These are phyloP conservation scores for Colletotrichum sp. DNA, from an alignment of 2,329 filamentous ascomycete genomes.

Conservation along the genomic window DNA sequence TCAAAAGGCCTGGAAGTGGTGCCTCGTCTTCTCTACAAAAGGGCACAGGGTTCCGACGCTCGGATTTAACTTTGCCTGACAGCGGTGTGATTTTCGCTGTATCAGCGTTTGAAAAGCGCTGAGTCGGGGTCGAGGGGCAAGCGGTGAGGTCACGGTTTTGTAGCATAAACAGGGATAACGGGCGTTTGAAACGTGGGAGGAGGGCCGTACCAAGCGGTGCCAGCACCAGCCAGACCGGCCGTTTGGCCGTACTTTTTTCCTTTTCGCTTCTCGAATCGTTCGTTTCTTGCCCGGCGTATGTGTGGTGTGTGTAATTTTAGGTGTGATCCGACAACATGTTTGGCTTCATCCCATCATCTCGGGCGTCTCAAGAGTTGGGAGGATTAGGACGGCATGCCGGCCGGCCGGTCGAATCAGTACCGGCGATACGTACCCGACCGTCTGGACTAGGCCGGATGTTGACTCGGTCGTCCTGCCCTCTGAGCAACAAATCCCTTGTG, in stretches of 20 bases:
- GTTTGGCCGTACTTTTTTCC: not conserved
- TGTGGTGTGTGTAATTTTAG: not conserved
- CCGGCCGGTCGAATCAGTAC: not conserved
- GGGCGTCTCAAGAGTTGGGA: conserved; percentile 2
- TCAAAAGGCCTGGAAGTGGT: not conserved
- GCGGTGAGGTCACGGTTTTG: not conserved
- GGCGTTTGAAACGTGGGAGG: not conserved
- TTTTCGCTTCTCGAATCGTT: not conserved
- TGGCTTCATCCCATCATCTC: conserved; percentile 1
- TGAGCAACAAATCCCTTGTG: not conserved
- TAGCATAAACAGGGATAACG: not conserved
- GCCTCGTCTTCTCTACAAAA: not conserved
- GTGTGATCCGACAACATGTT: not conserved
- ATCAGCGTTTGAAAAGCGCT: not conserved
- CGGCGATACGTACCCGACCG: not conserved
- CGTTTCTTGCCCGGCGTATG: not conserved
- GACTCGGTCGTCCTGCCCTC: not conserved
- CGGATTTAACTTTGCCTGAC: not conserved
- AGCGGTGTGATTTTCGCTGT: not conserved
- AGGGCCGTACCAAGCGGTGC: not conserved
- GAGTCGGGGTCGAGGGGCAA: not conserved
- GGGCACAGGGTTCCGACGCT: not conserved
- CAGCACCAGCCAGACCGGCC: not conserved
- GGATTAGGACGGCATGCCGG: not conserved
- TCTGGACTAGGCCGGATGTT: not conserved